Evolutionary conservation across 306 rosid species (phyloP).

Genomic region (Pterocarpus macrocarpus): DNA sequence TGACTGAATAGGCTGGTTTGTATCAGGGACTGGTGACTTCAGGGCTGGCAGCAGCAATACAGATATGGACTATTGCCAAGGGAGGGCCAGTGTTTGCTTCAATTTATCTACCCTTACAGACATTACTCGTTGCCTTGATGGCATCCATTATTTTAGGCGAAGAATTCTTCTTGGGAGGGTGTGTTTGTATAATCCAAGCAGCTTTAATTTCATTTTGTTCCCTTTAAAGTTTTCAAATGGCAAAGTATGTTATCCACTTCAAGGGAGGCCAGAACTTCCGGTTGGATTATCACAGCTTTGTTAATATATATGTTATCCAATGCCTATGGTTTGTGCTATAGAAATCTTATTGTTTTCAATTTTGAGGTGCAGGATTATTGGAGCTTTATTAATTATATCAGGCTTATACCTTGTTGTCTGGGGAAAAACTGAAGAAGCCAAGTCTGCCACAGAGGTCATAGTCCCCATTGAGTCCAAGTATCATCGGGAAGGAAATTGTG

Average conservation of each 20-base stretch:
- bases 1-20: conserved; percentile 41
- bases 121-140: conserved; percentile 63
- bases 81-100: conserved; percentile 82
- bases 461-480: conserved; percentile 41
- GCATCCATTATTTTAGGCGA: conserved; percentile 64
- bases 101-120: conserved; percentile 71
- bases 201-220: conserved; percentile 13
- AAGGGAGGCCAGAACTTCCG: too few species aligned
- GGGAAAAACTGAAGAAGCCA: conserved; percentile 69
- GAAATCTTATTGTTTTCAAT: conserved; percentile 29
- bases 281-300: too few species aligned
- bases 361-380: conserved; percentile 62
- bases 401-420: conserved; percentile 72
- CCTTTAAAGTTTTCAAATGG: background rate
- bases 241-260: background rate
- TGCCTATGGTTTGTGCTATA: background rate
- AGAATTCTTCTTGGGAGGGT: conserved; percentile 82
- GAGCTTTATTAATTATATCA: conserved; percentile 58
- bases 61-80: conserved; percentile 72
- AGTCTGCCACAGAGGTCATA: conserved; percentile 41
- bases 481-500: conserved; percentile 33
- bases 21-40: conserved; percentile 80
- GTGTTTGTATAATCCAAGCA: conserved; percentile 39
- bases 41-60: conserved; percentile 72
- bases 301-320: too few species aligned